Conservation (phyloP, 306 rosid genomes). For the Cicer chorassanicum region DNA sequence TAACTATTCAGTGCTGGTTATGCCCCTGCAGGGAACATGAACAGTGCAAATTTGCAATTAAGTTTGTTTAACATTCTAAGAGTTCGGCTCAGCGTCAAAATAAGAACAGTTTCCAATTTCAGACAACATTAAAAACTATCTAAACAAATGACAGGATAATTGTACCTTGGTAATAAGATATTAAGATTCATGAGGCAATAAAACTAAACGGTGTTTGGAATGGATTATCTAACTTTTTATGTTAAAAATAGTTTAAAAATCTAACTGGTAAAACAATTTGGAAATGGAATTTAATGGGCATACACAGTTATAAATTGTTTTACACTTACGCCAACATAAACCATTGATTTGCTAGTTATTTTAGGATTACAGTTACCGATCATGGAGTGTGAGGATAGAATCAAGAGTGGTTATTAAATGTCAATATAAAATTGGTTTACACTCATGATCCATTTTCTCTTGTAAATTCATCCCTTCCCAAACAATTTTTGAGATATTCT, state of each 20-base stretch:
- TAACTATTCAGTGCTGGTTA: too few relatives aligned
- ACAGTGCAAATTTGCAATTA: background rate
- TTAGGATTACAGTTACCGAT: too few relatives aligned
- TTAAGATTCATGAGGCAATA: background rate
- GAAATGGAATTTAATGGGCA: too few relatives aligned
- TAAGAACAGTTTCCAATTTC: background rate
- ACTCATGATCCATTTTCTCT: too few relatives aligned
- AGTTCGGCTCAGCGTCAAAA: background rate
- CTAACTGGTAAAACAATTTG: too few relatives aligned
- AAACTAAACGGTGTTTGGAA: background rate
- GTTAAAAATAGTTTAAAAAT: background rate
- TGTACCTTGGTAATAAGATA: background rate
- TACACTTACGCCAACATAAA: too few relatives aligned
- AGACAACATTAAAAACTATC: background rate
- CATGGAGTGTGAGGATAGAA: too few relatives aligned
- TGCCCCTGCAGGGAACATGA: background rate
- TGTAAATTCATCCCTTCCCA: background rate
- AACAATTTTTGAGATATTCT: background rate
- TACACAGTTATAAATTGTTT: too few relatives aligned
- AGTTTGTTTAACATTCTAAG: constrained; percentile 12
- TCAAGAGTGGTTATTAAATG: too few relatives aligned
- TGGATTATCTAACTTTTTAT: background rate
- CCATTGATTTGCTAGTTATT: too few relatives aligned
- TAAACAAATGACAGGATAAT: background rate
- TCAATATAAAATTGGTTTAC: too few relatives aligned